Evolutionary conservation across 78 protist species (phyloP), one percentile per base, ranked within the genome.

Genomic region (Cavenderia fasciculata): DNA sequence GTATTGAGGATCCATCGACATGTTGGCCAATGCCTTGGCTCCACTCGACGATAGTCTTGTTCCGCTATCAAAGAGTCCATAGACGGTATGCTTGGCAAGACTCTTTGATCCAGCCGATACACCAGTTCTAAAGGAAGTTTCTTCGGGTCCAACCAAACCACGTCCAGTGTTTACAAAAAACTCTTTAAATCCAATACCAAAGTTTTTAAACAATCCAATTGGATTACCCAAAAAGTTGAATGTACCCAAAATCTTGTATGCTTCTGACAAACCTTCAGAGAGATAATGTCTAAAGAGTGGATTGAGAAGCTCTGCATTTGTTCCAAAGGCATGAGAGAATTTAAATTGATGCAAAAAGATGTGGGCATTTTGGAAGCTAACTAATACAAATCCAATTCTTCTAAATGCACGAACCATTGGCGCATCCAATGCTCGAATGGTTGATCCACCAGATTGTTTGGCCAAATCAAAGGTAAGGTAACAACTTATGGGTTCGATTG

Each of bases 141-240:
- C 41, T n/a, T n/a, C n/a, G 7, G 85, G 27, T 10, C 86, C 78
- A 14, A 87, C 77, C 2, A 87, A 14, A 52, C 95, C 93, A 46
- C 46, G 41, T 14, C 94, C 95, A 14, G 86, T 82, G 49, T 52
- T 57, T 14, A 43, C 76, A 71, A 93, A 93, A 23, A 93, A 86
- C 36, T 92, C 96, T 65, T 62, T 56, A 27, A 94, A 66, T 27
- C 96, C 96, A 34, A 78, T 85, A 59, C 94, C 94, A 54, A 94
- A 86, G 49, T 85, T 94, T 11, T 56, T 44, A 23, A 95, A 43
- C 21, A 95, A 44, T 5, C 93, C 92, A 54, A 94, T 87, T 8
- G 97, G 97, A 56, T 95, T 95, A 41, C 97, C 97, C 25, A 95
- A 86, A 6, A 95, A 68, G 31, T 94, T 94, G 12, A 86, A 84